Evolutionary conservation across 805 yeast genomes (phyloP).

Genomic region (Brettanomyces anomalus): DNA sequence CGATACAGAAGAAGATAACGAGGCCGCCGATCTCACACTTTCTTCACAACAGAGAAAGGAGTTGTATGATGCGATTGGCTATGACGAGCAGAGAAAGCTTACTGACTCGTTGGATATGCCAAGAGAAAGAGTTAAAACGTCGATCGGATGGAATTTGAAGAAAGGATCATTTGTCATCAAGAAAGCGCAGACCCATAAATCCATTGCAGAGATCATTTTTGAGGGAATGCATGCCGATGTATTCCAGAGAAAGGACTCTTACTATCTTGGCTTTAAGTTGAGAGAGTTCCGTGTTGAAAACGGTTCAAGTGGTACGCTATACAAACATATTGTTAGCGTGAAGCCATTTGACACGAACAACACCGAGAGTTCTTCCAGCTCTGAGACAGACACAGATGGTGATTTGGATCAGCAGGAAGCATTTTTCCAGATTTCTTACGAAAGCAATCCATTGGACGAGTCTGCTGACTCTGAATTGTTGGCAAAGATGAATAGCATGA

Average conservation of each 20-base stretch:
- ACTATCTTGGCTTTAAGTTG: conserved; percentile 59
- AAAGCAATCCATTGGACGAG: conserved; percentile 76
- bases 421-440: conserved; percentile 75
- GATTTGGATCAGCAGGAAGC: conserved; percentile 36
- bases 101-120: conserved; percentile 57
- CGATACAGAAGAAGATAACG: conserved; percentile 9
- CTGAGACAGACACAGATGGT: conserved; percentile 4
- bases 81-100: conserved; percentile 53
- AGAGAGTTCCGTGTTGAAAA: conserved; percentile 83
- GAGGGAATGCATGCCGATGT: conserved; percentile 74
- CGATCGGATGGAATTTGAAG: conserved; percentile 57
- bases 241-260: conserved; percentile 72
- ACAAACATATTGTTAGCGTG: conserved; percentile 81
- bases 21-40: conserved; percentile 35
- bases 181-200: conserved; percentile 22
- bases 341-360: conserved; percentile 43
- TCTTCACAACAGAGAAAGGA: conserved; percentile 87
- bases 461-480: conserved; percentile 72
- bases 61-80: conserved; percentile 87
- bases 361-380: conserved; percentile 15
- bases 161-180: conserved; percentile 70
- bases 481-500: conserved; percentile 76
- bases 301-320: conserved; percentile 70
- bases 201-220: conserved; percentile 60
- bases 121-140: conserved; percentile 59